phyloP scores from a whole-genome alignment of 306 rosid genomes.

The Castanea crenata region DNA sequence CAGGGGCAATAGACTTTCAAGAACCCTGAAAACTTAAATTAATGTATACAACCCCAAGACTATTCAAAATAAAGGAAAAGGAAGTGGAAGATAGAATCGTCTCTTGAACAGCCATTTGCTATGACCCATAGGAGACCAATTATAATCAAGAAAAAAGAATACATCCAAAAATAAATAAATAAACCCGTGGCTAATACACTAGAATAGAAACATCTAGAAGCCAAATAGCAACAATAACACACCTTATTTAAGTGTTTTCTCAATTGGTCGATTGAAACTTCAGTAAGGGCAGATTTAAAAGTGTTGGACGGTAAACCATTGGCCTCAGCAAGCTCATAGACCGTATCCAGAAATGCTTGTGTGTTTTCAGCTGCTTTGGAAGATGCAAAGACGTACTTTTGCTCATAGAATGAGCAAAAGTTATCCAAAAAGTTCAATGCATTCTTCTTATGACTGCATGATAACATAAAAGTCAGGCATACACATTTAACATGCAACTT shows the following conservation, averaged over 20 bases:
- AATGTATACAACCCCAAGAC: not conserved
- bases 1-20: not conserved
- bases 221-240: slow-evolving; percentile 19
- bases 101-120: not conserved
- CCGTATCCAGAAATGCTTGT: slow-evolving; percentile 55
- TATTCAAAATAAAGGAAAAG: not conserved
- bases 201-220: slow-evolving; percentile 1
- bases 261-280: slow-evolving; percentile 53
- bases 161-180: not conserved
- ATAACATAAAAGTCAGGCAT: slow-evolving; percentile 21
- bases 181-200: not conserved
- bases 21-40: not conserved
- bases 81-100: not conserved
- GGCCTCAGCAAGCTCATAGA: slow-evolving; percentile 76
- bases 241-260: slow-evolving; percentile 67
- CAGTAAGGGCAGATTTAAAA: slow-evolving; percentile 48
- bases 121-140: slow-evolving; percentile 2
- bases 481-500: slow-evolving; percentile 15
- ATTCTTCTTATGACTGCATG: slow-evolving; percentile 77
- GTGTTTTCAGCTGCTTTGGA: slow-evolving; percentile 42
- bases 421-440: slow-evolving; percentile 69
- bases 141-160: slow-evolving; percentile 10
- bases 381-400: slow-evolving; percentile 46
- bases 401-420: slow-evolving; percentile 64
- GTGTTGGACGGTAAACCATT: slow-evolving; percentile 70